Evolutionary conservation across 495 filamentous ascomycete genomes (phyloP).

Genomic region (Penicillium egyptiacum): DNA sequence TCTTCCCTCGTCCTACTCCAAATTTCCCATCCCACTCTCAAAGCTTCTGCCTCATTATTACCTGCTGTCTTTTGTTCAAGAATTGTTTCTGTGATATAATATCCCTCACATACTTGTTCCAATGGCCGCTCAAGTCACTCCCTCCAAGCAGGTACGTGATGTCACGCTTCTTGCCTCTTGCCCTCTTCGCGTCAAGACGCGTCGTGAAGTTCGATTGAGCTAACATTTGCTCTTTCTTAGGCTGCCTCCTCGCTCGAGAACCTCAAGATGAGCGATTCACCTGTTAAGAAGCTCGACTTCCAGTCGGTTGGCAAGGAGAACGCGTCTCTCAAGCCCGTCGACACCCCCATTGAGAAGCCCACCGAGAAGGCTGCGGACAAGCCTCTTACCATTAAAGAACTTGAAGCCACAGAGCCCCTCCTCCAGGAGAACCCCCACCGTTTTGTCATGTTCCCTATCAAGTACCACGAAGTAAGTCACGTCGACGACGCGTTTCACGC

Average conservation of each 20-base stretch:
- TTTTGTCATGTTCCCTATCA: constrained; percentile 98
- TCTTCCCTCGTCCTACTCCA: constrained; percentile 32
- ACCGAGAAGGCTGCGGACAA: constrained; percentile 49
- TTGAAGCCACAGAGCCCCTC: constrained; percentile 83
- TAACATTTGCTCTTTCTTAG: constrained; percentile 48
- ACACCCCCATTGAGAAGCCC: constrained; percentile 49
- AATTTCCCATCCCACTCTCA: constrained; percentile 19
- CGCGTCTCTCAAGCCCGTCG: constrained; percentile 52
- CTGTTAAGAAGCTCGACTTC: constrained; percentile 86
- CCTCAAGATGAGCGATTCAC: constrained; percentile 87
- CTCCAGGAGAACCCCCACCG: constrained; percentile 94
- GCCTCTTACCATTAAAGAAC: constrained; percentile 62
- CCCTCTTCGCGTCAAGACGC: constrained; percentile 38
- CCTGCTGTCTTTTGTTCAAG: constrained; percentile 25
- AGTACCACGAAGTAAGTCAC: constrained; percentile 94
- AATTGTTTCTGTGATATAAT: constrained; percentile 15
- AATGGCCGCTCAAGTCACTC: constrained; percentile 75
- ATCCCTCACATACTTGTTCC: constrained; percentile 29
- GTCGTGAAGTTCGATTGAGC: constrained; percentile 25
- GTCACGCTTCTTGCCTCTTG: constrained; percentile 42
- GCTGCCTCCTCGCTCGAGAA: constrained; percentile 80
- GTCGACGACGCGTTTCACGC: constrained; percentile 57
- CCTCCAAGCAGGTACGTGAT: constrained; percentile 79
- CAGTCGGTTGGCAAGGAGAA: constrained; percentile 78
- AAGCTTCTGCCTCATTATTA: constrained; percentile 25